Percentiles rank a stretch among this genome's conserved stretches.
Evolutionary conservation across 2,329 filamentous ascomycete species (phyloP).

Genomic region (Diaporthe eres): DNA sequence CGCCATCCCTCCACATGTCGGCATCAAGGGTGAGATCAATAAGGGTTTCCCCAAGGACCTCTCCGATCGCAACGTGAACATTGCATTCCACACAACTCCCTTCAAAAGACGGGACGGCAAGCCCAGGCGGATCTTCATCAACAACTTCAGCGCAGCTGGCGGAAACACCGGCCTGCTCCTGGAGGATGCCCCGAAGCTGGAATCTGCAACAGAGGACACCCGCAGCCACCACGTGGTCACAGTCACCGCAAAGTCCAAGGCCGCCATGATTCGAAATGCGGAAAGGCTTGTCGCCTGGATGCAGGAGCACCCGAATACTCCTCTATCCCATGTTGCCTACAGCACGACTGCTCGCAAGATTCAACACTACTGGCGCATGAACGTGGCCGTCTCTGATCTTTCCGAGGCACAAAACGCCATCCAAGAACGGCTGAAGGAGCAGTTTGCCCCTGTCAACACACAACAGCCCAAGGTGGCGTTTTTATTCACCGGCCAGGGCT

Average conservation of each 20-base stretch:
- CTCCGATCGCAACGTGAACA: conserved; percentile 69
- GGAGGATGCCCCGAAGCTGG: conserved; percentile 68
- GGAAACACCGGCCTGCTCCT: conserved; percentile 79
- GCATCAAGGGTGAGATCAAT: conserved; percentile 77
- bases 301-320: conserved; percentile 63
- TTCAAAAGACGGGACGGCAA: conserved; percentile 64
- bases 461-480: conserved; percentile 65
- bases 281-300: conserved; percentile 69
- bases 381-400: conserved; percentile 59
- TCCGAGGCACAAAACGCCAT: conserved; percentile 60
- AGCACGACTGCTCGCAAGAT: conserved; percentile 76
- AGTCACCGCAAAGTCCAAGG: conserved; percentile 69
- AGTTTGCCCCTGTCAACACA: conserved; percentile 58
- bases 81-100: conserved; percentile 67
- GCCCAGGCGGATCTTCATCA: conserved; percentile 67
- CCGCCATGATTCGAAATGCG: conserved; percentile 71
- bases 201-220: conserved; percentile 58
- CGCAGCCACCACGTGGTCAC: conserved; percentile 71
- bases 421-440: conserved; percentile 57
- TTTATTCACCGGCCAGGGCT: conserved; percentile 71
- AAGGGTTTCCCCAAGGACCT: conserved; percentile 71
- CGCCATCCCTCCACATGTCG: conserved; percentile 74
- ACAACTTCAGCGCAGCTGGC: conserved; percentile 80
- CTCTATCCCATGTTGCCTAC: conserved; percentile 73
- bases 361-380: conserved; percentile 71